Evolutionary conservation across 345 rosid genomes (phyloP).

Genomic region (Isatis tinctoria): DNA sequence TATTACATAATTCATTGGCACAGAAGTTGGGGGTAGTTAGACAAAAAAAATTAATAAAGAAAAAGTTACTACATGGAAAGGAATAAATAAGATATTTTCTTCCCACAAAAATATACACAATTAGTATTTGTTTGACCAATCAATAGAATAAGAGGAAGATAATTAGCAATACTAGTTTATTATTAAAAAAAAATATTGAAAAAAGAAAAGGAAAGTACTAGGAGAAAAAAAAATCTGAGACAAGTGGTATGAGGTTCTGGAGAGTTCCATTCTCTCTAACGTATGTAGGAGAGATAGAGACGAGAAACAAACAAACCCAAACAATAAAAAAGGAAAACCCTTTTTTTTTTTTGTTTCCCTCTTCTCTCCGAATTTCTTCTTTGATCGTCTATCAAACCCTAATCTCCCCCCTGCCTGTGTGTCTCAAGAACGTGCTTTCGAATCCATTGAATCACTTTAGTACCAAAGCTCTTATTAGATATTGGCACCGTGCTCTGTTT

Average conservation of each 20-base stretch:
- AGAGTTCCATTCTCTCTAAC: conserved; percentile 23
- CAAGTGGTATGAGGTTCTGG: conserved; percentile 33
- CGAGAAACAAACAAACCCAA: background rate
- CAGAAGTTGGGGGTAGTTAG: too few species aligned
- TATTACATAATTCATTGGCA: too few species aligned
- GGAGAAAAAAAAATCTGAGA: background rate
- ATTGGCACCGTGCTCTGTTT: conserved; percentile 19
- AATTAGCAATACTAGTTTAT: background rate
- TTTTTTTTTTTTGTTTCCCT: background rate
- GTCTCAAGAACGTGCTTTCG: background rate
- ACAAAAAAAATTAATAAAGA: too few species aligned
- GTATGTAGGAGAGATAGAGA: background rate
- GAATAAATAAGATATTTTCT: background rate
- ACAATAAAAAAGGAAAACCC: background rate
- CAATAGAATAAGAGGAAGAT: background rate
- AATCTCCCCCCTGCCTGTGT: background rate
- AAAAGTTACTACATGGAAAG: too few species aligned
- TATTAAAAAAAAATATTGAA: background rate
- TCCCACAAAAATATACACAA: background rate
- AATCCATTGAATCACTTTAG: background rate
- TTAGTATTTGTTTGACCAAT: background rate
- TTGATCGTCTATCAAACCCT: background rate
- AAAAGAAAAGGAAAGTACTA: background rate
- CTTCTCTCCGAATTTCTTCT: background rate
- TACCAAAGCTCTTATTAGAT: background rate